Conservation (phyloP, 2,329 filamentous ascomycete species). For the Ophiostoma sp. region DNA sequence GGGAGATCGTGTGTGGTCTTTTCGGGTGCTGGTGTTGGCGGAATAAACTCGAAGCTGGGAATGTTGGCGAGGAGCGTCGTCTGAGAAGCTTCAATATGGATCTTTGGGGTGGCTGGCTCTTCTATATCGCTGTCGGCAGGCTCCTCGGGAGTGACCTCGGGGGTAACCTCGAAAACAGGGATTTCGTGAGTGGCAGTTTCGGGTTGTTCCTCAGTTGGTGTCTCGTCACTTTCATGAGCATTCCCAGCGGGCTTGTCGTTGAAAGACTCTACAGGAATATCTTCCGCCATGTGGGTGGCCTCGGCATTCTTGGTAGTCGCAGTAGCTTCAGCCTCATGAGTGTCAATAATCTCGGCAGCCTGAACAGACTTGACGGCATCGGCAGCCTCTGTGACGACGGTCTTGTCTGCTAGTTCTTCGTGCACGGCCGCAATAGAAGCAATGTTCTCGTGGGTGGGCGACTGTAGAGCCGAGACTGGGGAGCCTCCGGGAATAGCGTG, state of each 20-base stretch:
- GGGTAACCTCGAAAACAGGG: neutral
- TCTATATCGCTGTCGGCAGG: neutral
- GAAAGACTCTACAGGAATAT: neutral
- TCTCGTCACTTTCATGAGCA: neutral
- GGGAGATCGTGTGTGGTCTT: neutral
- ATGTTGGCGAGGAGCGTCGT: neutral
- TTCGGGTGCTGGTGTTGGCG: neutral
- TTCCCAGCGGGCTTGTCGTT: neutral
- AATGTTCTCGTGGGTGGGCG: neutral
- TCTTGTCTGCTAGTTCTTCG: neutral
- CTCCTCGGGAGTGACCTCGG: neutral
- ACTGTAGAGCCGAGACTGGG: neutral
- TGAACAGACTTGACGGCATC: neutral
- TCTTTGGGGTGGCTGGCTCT: neutral
- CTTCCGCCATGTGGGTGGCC: neutral
- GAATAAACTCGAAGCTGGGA: constrained; percentile 14
- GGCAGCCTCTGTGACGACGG: neutral
- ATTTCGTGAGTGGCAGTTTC: neutral
- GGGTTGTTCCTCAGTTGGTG: neutral
- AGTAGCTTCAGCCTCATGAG: neutral
- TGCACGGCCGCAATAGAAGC: neutral
- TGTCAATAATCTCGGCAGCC: neutral
- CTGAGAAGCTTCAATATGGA: neutral
- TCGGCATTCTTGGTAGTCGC: neutral
- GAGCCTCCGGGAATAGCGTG: neutral